Conservation (phyloP, 306 rosid species). For the Argentina anserina region DNA sequence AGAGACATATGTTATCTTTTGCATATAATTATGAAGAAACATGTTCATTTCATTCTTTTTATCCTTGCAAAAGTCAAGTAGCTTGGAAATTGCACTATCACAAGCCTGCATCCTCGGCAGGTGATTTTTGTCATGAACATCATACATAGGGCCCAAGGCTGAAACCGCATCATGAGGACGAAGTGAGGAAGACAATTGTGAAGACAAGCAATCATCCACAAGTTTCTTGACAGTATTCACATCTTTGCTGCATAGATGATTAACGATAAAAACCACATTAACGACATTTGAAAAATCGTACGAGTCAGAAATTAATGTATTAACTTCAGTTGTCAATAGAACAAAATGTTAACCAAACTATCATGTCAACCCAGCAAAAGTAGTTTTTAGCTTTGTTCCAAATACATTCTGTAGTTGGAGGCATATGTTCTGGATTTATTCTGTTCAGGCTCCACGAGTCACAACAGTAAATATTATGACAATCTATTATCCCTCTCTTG, state of each 20-base stretch:
- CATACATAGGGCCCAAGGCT: constrained; percentile 98
- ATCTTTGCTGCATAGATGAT: constrained; percentile 76
- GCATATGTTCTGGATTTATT: neutral
- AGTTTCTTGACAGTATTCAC: constrained; percentile 87
- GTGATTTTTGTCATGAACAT: constrained; percentile 86
- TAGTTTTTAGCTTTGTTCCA: neutral
- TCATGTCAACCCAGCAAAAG: neutral
- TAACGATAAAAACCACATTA: neutral
- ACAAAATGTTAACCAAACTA: neutral
- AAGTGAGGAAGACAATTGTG: constrained; percentile 81
- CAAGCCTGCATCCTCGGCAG: constrained; percentile 83
- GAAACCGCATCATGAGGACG: constrained; percentile 99
- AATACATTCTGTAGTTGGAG: constrained; percentile 3
- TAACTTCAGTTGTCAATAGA: neutral
- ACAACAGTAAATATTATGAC: neutral
- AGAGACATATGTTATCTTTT: constrained; percentile 63
- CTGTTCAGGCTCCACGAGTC: neutral
- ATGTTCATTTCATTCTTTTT: constrained; percentile 82
- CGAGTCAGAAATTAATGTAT: neutral
- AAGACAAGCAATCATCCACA: constrained; percentile 85
- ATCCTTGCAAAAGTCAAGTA: constrained; percentile 68
- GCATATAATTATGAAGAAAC: constrained; percentile 79
- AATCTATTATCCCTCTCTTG: neutral
- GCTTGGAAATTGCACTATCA: constrained; percentile 68
- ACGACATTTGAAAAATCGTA: neutral